A percentile compares a stretch with the other conserved stretches of the same genome.
Evolutionary conservation across 495 filamentous ascomycete genomes (phyloP).

Genomic region (Thozetella sp.): DNA sequence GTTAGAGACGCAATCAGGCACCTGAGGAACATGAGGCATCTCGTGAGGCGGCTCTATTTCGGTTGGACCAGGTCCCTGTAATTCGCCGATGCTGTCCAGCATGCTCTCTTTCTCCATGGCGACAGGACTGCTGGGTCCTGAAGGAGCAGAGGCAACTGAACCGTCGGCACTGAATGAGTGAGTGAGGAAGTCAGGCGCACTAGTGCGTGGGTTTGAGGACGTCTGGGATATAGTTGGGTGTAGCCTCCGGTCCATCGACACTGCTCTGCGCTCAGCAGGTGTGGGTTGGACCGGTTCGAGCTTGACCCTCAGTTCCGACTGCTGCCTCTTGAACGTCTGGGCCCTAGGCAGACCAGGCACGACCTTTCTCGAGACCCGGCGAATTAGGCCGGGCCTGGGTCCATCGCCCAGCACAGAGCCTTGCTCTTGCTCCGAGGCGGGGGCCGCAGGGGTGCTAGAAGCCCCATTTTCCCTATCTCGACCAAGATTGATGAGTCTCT

Average conservation of each 20-base stretch:
- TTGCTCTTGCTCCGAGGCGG: slow-evolving; percentile 5
- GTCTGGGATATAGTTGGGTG: slow-evolving; percentile 26
- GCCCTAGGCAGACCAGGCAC: slow-evolving; percentile 78
- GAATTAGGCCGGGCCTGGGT: slow-evolving; percentile 17
- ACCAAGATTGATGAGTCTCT: slow-evolving; percentile 16
- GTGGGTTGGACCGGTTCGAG: slow-evolving; percentile 64
- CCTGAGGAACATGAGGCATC: slow-evolving; percentile 10
- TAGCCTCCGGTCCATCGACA: slow-evolving; percentile 71
- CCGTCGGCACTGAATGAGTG: slow-evolving; percentile 13
- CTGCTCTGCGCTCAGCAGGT: slow-evolving; percentile 67
- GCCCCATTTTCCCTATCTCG: slow-evolving; percentile 16
- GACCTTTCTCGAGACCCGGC: slow-evolving; percentile 68
- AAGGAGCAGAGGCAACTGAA: slow-evolving; percentile 13
- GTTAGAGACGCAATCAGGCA: slow-evolving; percentile 23
- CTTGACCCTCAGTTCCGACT: slow-evolving; percentile 75
- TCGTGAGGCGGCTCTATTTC: slow-evolving; percentile 11
- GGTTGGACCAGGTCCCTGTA: slow-evolving; percentile 13
- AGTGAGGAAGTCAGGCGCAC: slow-evolving; percentile 41
- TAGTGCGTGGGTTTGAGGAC: slow-evolving; percentile 36
- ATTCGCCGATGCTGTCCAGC: slow-evolving; percentile 9
- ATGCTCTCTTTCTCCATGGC: slow-evolving; percentile 22
- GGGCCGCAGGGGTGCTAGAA: slow-evolving; percentile 1
- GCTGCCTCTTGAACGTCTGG: slow-evolving; percentile 77
- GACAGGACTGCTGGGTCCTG: slow-evolving; percentile 26
- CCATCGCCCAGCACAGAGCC: slow-evolving; percentile 18